Base-by-base conservation (phyloP, 352 stramenopile species). In the Globisporangium barbulae region DNA sequence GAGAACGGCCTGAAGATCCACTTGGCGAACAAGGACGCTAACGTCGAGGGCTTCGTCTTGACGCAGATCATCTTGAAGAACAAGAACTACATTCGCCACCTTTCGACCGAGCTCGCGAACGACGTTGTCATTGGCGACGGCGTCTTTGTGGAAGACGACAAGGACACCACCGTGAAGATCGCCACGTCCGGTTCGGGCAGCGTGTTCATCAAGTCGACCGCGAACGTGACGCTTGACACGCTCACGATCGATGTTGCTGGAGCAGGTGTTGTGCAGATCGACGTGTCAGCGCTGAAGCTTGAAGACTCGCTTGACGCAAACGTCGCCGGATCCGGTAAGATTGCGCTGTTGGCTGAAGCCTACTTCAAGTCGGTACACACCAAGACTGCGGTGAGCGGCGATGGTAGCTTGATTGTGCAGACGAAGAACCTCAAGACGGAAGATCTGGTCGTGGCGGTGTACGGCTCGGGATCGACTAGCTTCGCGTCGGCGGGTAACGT, bases 31-130 rank as follows among this genome's bases (percentile, higher is more conserved):
- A 63, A 78, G 67, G 70, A 86, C 57, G 73, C 75, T 22, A 55
- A 63, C n/a, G 70, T 62, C 8, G 65, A 85, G 21, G 81, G 81
- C 41, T 87, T 67, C 52, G 57, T 90, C 33, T 69, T 88, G 64
- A 87, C 78, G 31, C 68, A 85, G 39, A 79, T 90, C 42, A 73
- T 75, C 59, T 37, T 90, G 19, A 75, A 68, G n/a, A 64, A 85
- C 35, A 78, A 81, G 64, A 75, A 77, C 39, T 44, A 71, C 50
- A 49, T 90, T 50, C 68, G 69, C 19, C 57, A 69, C 53, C 50
- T 90, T 17, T 74, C 70, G 25, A 74, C 70, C 22, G 61, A 73
- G 1, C 69, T 79, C 28, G 73, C 76, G 12, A 71, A 74, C 4
- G 61, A 73, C 17, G 70, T 88, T 6, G 69, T 78, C 21, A 66